Base-by-base conservation (phyloP, 257 asterid genomes). In the Solanum appendiculatum region DNA sequence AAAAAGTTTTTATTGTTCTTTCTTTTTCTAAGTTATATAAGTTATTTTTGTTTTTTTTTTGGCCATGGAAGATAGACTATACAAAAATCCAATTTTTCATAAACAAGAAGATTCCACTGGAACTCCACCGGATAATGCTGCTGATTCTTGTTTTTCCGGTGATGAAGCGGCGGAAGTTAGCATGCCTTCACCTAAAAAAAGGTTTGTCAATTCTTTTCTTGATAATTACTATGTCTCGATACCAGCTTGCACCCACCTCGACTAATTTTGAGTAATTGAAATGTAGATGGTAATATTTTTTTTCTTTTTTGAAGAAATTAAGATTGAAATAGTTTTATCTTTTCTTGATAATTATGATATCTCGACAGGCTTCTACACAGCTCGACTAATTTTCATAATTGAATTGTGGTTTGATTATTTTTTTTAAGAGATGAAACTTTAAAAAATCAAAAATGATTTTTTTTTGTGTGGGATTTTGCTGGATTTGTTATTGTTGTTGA, bases 181-280 rank as follows among this genome's bases (percentile, higher is more conserved):
- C 84, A 87, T 90, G 73, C 95, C 95, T 44, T 87, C 93, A 18
- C 95, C 95, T 7, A 95, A 90, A 51, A 94, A 93, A 92, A 95
- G 98, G 98, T 95, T 86, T 58, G 85, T 14, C n/a, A 2, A 18
- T 48, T 21, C 0, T 15, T 56, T 33, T 33, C 9, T 63, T 63
- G 0, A 9, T 72, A n/a, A 36, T 36, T 72, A n/a, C 5, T 25
- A 1, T 36, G 18, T 36, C 10, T 72, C 29, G 3, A 54, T 48
- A 70, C 0, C 48, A 10, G 1, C 2, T 73, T 36, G 10, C 21
- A 10, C 18, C 1, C 20, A 11, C 3, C 11, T 73, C 18, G 3
- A 73, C 5, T 73, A 73, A 73, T 36, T 73, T 73, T 36, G 1
- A 16, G 1, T 34, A 18, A 13, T 20, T 11, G 20, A 10, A 72